Base-by-base conservation (phyloP, 2,329 filamentous ascomycete species). In the Diaporthe citrichinensis region DNA sequence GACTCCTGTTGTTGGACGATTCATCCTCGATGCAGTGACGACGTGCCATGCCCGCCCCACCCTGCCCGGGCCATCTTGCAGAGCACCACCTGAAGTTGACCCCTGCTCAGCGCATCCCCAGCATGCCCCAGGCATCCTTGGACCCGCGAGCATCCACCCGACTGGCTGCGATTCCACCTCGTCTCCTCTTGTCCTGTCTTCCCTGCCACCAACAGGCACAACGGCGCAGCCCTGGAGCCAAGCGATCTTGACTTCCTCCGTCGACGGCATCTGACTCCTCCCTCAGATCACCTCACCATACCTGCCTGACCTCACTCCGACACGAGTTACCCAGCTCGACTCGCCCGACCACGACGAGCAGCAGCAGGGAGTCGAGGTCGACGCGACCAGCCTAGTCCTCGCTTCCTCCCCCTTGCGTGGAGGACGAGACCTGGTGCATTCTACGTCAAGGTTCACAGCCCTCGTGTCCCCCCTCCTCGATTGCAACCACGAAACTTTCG, bases 181-280 rank as follows among this genome's bases (percentile, higher is more conserved):
- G 65, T 69, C 65, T 69, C 65, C 65, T 55, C 65, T 53, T 69
- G 65, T 55, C 65, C 65, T 25, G 65, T n/a, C 49, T 69, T 69
- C 65, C 65, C 65, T 69, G 65, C 65, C 65, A 69, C 65, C 65
- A 69, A 69, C 65, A 69, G 65, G 65, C 65, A 69, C 65, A n/a
- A 31, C 65, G 65, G 34, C 65, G 49, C 34, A 55, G 65, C 65
- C 46, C 65, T 68, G 65, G 31, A 39, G 46, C 65, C 46, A 68
- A 36, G 65, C 46, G 20, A 68, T 68, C 46, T 68, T 20, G 65
- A 68, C 65, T 39, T 17, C 46, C 44, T 69, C 31, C 36, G 65
- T 36, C 46, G 28, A 36, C 65, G 20, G 65, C 69, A 53, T 39
- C 58, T 65, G 31, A 49, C 59, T 44, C 61, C 36, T 39, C 59